These are phyloP conservation scores for Elsinoe batatas DNA, from an alignment of 2,329 filamentous ascomycete genomes.

Conservation along the genomic window DNA sequence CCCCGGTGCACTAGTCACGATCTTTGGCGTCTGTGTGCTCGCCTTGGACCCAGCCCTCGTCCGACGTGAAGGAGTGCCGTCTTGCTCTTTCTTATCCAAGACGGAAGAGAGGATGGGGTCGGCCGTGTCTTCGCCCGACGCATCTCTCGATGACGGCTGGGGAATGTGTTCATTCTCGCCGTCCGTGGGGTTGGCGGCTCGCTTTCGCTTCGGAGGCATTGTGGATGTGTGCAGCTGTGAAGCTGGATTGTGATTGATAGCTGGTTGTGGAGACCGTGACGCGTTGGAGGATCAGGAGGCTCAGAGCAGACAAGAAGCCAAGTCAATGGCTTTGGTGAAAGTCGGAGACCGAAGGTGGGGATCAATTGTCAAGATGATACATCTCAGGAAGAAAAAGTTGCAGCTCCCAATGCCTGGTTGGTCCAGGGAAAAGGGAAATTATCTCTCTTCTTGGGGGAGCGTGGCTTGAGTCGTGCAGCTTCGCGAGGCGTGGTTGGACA, in stretches of 20 bases:
- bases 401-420: not conserved
- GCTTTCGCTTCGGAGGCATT: constrained; percentile 64
- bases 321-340: not conserved
- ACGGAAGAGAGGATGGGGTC: constrained; percentile 56
- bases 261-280: not conserved
- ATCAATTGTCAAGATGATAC: constrained; percentile 1
- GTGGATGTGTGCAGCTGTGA: constrained; percentile 9
- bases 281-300: not conserved
- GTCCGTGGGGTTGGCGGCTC: constrained; percentile 42
- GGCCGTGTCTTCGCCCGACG: constrained; percentile 70
- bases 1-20: constrained; percentile 36
- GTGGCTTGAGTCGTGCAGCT: not conserved
- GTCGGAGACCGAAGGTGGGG: not conserved
- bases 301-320: not conserved
- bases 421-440: not conserved
- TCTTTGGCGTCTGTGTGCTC: not conserved
- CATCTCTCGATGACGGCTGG: constrained; percentile 68
- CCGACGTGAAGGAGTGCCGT: constrained; percentile 60
- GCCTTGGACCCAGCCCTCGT: constrained; percentile 41
- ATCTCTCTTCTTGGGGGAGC: not conserved
- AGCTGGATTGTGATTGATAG: not conserved
- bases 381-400: not conserved
- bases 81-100: constrained; percentile 49
- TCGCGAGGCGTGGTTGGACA: not conserved
- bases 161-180: constrained; percentile 38